Evolutionary conservation across 176 grass and related monocot genomes (phyloP).

Genomic region (Aegilops bicornis): DNA sequence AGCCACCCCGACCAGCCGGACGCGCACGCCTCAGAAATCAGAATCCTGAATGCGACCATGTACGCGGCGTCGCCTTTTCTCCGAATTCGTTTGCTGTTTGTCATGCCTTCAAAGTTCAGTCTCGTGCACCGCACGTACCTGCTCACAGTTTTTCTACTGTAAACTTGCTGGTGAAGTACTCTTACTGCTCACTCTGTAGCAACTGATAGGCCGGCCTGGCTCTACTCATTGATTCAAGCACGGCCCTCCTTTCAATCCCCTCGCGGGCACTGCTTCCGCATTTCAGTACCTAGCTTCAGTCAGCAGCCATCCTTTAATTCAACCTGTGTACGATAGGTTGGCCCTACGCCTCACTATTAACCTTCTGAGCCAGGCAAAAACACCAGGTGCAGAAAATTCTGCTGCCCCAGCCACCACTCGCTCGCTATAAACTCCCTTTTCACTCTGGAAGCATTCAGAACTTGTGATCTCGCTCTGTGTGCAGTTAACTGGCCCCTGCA

Average conservation of each 20-base stretch:
- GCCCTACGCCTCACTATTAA: not conserved
- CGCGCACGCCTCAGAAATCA: too few species aligned
- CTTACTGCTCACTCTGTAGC: not conserved
- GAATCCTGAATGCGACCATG: too few species aligned
- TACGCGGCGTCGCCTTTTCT: too few species aligned
- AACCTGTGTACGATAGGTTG: not conserved
- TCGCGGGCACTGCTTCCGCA: conserved; percentile 6
- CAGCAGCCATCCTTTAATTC: not conserved
- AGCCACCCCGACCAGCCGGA: too few species aligned
- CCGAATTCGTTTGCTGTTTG: not conserved
- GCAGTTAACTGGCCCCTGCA: not conserved
- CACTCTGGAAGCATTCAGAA: conserved; percentile 17
- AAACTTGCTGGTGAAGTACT: conserved; percentile 8
- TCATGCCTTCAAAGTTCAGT: conserved; percentile 35
- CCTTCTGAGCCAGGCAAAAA: not conserved
- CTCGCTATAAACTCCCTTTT: not conserved
- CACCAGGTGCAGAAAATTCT: not conserved
- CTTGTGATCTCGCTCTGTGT: not conserved
- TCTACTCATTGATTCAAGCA: not conserved
- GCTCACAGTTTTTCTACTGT: not conserved
- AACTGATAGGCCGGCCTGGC: not conserved
- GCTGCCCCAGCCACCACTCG: not conserved
- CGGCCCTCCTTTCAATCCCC: not conserved
- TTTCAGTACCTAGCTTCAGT: conserved; percentile 12
- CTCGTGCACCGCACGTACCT: not conserved